Percentiles rank a stretch among this genome's conserved stretches.
Evolutionary conservation across 805 yeast species (phyloP).

Genomic region (Yarrowia sp.): DNA sequence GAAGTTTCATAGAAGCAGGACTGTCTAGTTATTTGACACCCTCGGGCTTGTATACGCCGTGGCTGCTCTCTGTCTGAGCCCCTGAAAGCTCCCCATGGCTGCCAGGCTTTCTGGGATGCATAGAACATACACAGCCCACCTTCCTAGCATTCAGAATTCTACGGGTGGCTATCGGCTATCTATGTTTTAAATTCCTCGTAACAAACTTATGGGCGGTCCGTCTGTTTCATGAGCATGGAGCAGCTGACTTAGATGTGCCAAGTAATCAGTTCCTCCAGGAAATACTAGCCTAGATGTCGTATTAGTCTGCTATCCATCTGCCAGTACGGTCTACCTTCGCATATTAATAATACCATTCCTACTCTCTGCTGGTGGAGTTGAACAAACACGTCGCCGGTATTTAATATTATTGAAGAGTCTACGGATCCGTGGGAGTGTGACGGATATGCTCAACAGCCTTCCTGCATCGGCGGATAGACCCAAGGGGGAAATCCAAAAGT

Average conservation of each 20-base stretch:
- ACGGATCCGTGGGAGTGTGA: neutral
- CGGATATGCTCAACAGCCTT: neutral
- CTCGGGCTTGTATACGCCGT: neutral
- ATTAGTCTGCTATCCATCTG: no score
- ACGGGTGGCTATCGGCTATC: neutral
- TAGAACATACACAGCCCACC: neutral
- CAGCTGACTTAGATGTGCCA: neutral
- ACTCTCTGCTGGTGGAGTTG: no score
- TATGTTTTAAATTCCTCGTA: neutral
- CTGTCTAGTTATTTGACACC: neutral
- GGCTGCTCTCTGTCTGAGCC: no score
- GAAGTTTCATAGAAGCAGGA: constrained; percentile 1
- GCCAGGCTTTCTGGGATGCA: neutral
- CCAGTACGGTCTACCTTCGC: no score
- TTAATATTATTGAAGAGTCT: no score
- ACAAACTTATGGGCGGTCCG: neutral
- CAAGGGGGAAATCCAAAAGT: neutral
- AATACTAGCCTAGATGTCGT: no score
- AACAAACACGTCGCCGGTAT: no score
- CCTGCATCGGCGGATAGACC: neutral
- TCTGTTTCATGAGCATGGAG: neutral
- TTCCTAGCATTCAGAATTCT: neutral
- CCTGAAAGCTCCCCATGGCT: no score
- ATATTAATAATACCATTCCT: no score
- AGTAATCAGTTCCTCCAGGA: neutral